Evolutionary conservation across 202 grass and related monocot species (phyloP), one percentile per base, ranked within the genome.

Genomic region (Schoenoplectus triqueter): DNA sequence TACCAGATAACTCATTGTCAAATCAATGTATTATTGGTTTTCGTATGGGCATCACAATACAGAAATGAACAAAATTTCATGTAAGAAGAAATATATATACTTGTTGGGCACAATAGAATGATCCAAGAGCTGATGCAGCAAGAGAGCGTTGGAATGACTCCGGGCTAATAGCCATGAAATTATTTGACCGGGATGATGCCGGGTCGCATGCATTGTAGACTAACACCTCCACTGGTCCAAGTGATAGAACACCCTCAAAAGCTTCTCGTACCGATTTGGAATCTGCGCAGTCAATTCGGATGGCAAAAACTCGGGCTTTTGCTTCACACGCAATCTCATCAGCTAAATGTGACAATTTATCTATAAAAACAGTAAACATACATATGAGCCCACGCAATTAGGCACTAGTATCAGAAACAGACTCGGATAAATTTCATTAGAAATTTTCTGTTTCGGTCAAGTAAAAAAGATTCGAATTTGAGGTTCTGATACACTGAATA

Each of bases 221-320:
- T 71, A 97, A 87, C 74, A 97, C 92, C 88, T 95, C 91, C 64
- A 97, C 89, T n/a, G 88, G 67, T 51, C 95, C 95, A 42, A 97
- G 91, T 4, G 95, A 97, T 52, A 97, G 89, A 42, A 95, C 92
- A 41, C 89, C 95, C 81, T 97, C 95, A 87, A 97, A 97, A 39
- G 92, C 95, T 86, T 95, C 95, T 66, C 95, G 86, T 65, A 95
- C 92, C 7, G 92, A 97, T 73, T 90, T 93, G 66, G 74, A 90
- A 73, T 97, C 92, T 14, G 86, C 84, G 85, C 95, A 95, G 80
- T 98, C 91, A 52, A 98, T 92, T 15, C 88, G 88, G 10, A 98
- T 94, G 50, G 95, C 95, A 82, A 98, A 98, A 85, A 95, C 91
- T 87, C 92, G 92, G 66, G 89, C 88, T 85, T 95, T 98, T 3